Evolutionary conservation across 2,329 filamentous ascomycete species (phyloP).

Genomic region (Apiospora koreana): DNA sequence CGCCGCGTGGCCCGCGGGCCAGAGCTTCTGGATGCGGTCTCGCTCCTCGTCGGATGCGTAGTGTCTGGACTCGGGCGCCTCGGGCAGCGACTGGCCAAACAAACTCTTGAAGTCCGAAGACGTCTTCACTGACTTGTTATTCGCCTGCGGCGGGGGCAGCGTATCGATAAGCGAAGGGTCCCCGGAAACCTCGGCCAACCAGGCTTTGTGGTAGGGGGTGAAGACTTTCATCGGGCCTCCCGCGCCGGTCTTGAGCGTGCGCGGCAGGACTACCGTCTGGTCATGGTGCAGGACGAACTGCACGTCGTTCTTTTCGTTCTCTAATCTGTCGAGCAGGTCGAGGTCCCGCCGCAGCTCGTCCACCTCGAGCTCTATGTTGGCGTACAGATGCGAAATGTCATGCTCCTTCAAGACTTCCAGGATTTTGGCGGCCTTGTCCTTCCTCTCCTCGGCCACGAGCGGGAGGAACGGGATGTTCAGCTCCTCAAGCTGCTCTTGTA

Average conservation of each 20-base stretch:
- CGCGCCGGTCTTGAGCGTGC: constrained; percentile 18
- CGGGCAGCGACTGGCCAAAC: constrained; percentile 31
- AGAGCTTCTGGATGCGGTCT: constrained; percentile 32
- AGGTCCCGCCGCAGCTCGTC: constrained; percentile 27
- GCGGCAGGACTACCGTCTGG: constrained; percentile 24
- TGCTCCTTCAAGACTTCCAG: constrained; percentile 20
- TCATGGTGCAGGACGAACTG: constrained; percentile 23
- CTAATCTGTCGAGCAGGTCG: constrained; percentile 21
- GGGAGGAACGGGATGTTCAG: constrained; percentile 23
- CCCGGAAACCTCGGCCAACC: constrained; percentile 42
- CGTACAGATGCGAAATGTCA: constrained; percentile 24
- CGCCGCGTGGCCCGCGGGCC: constrained; percentile 36
- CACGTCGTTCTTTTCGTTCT: background rate
- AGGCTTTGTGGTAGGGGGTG: constrained; percentile 28
- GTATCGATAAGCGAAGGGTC: constrained; percentile 49
- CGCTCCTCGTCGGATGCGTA: constrained; percentile 32
- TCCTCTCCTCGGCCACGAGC: constrained; percentile 21
- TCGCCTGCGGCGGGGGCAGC: constrained; percentile 29
- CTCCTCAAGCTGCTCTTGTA: constrained; percentile 22
- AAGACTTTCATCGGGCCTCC: constrained; percentile 26
- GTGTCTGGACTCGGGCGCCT: constrained; percentile 30
- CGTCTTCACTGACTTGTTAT: constrained; percentile 32
- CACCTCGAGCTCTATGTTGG: constrained; percentile 28
- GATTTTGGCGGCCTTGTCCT: constrained; percentile 18
- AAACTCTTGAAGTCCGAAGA: constrained; percentile 21